Base-by-base conservation (phyloP, 176 grass and related monocot genomes). In the Aegilops bicornis region DNA sequence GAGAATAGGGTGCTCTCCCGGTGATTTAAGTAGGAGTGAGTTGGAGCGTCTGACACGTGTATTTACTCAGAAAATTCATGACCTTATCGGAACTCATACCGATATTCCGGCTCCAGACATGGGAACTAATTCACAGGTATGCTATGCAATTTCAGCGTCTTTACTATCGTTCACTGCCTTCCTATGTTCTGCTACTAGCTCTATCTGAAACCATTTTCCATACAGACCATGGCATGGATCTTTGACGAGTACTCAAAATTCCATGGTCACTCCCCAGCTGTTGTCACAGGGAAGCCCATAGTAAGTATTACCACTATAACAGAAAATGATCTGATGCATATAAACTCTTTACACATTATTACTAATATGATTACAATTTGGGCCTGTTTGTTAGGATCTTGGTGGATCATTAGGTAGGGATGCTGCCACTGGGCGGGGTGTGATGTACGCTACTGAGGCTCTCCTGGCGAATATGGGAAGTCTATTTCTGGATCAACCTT, bases 1-100 rank as follows among this genome's bases (percentile, higher is more conserved):
- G 97, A 47, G 97, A 39, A 98, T 98, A 68, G 97, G 97, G 17
- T 96, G 94, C 84, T 86, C 86, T 36, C 97, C 97, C 25, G 82
- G 83, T 78, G 85, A 96, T 77, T 71, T 98, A 84, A 98, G 92
- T 82, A 90, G 25, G 29, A 96, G 92, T n/a, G 97, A 98, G 61
- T 79, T 94, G 80, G 97, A 98, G 76, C 84, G 97, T 29, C 88
- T 98, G 89, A 98, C 97, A 8, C 94, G 97, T 65, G 97, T 98
- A 27, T 98, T 96, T 82, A 98, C 97, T n/a, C 97, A 98, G 87
- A 98, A 98, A 87, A 96, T 98, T 71, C 94, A 98, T 90, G 94
- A 98, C 79, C 89, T 94, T 77, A 98, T 98, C 9, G 97, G 94
- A 27, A 92, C 89, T 24, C 97, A 96, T 84, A 96, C 87, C 8